Evolutionary conservation across 306 rosid species (phyloP), one percentile per base, ranked within the genome.

Genomic region (Ziziphus jujuba): DNA sequence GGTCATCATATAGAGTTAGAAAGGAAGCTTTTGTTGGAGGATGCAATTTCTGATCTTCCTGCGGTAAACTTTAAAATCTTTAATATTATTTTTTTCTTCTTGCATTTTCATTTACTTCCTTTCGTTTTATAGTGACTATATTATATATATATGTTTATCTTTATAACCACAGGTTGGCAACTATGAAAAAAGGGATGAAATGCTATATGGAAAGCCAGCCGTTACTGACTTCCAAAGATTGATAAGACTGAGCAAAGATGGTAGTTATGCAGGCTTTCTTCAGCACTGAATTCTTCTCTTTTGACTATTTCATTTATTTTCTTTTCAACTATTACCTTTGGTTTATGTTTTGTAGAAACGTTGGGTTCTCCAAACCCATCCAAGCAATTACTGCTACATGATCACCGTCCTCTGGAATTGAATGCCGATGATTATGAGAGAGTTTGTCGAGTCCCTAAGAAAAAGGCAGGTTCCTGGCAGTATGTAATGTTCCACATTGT

Each of bases 11-110:
- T 50, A n/a, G 31, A 63, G 31, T 48, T 89, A 58, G 80, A 78
- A 51, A 71, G 11, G n/a, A 88, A 79, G 35, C 95, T 92, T 62
- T 52, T 72, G 6, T 65, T 92, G 28, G 53, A 79, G 7, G 95
- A 92, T 79, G 95, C 98, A 25, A 82, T 92, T 34, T 82, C 92
- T 16, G 98, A 92, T 69, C 89, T 92, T 19, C 98, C 98, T 13
- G 14, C 34, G 52, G 98, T 89, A 85, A 48, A 43, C 47, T 65
- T 17, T 15, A 16, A 7, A 19, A 19, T 20, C 22, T 16, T 15
- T 50, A 4, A 14, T 49, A 40, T 12, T 49, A 45, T 13, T 47
- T 47, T 47, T 11, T 19, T 19, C 54, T 49, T 16, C 7, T 20
- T 50, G 23, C 6, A 0, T 9, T 19, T n/a, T 23, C 4, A 16